These are phyloP conservation scores for Kurtzmaniella quercitrusa DNA, from an alignment of 1,139 yeast genomes.

Conservation along the genomic window DNA sequence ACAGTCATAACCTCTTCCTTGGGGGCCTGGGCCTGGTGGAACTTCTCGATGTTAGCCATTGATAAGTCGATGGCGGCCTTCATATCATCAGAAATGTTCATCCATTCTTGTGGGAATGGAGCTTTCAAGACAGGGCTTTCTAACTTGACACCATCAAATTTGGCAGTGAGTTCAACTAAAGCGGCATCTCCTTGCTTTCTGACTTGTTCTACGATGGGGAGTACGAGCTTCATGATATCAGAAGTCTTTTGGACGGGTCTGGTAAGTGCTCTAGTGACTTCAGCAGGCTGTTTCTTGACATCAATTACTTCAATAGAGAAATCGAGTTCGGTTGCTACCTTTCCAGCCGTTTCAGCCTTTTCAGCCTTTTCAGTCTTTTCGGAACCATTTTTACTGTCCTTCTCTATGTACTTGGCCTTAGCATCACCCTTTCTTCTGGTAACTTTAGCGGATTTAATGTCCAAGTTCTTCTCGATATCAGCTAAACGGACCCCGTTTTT, in stretches of 20 bases:
- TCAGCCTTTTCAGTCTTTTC: conserved; percentile 7
- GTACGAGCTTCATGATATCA: conserved; percentile 86
- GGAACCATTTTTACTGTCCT: conserved; percentile 3
- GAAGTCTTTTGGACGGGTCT: conserved; percentile 92
- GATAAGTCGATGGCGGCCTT: conserved; percentile 85
- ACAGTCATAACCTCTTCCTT: conserved; percentile 69
- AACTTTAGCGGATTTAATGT: conserved; percentile 77
- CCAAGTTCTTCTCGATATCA: conserved; percentile 82
- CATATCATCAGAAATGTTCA: conserved; percentile 74
- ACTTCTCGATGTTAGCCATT: conserved; percentile 79
- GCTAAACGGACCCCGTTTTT: conserved; percentile 73
- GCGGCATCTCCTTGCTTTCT: conserved; percentile 80
- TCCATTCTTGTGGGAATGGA: conserved; percentile 77
- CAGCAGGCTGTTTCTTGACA: conserved; percentile 37
- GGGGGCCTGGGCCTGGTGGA: conserved; percentile 88
- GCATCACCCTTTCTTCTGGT: conserved; percentile 97
- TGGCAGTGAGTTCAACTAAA: conserved; percentile 76
- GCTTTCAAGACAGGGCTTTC: conserved; percentile 72
- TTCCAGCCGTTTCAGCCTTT: conserved; percentile 7
- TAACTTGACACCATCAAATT: conserved; percentile 81
- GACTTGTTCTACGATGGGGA: conserved; percentile 82
- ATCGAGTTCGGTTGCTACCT: conserved; percentile 12
- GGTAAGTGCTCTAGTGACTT: conserved; percentile 56
- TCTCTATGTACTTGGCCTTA: conserved; percentile 61
- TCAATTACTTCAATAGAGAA: conserved; percentile 64